These are phyloP conservation scores for Allium sativum DNA, from an alignment of 106 monocot genomes.

Conservation along the genomic window DNA sequence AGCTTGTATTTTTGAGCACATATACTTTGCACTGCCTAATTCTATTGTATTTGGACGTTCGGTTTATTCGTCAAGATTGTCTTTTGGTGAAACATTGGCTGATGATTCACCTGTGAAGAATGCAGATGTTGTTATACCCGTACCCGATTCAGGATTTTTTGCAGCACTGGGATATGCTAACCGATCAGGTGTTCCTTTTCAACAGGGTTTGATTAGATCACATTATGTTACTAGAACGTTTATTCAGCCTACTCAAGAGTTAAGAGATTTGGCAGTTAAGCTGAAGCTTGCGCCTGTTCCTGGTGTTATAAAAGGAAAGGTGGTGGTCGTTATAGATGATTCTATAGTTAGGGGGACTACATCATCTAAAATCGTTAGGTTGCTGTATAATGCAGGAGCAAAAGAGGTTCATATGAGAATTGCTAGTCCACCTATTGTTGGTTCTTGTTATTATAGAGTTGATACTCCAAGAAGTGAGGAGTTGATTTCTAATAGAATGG, in stretches of 20 bases:
- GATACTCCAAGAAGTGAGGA: constrained; percentile 71
- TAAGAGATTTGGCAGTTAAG: constrained; percentile 69
- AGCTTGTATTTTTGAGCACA: constrained; percentile 85
- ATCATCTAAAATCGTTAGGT: constrained; percentile 77
- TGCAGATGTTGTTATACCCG: constrained; percentile 83
- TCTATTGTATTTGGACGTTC: constrained; percentile 65
- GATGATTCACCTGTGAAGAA: constrained; percentile 46
- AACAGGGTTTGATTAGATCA: constrained; percentile 74
- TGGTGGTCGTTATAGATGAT: constrained; percentile 78
- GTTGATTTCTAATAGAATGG: constrained; percentile 60
- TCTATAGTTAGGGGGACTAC: constrained; percentile 92
- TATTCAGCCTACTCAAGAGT: constrained; percentile 73
- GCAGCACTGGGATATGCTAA: constrained; percentile 72
- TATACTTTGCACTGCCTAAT: constrained; percentile 89
- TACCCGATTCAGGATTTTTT: constrained; percentile 89
- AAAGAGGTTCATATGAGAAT: constrained; percentile 94
- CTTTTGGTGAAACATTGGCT: constrained; percentile 63
- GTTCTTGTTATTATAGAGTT: constrained; percentile 86
- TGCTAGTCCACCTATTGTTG: constrained; percentile 73
- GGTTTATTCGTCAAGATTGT: constrained; percentile 42
- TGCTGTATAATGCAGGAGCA: constrained; percentile 62
- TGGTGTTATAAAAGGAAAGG: constrained; percentile 58
- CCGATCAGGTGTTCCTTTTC: constrained; percentile 54
- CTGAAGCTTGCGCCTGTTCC: constrained; percentile 74
- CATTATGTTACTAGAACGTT: constrained; percentile 89